Evolutionary conservation across 805 yeast species (phyloP).

Genomic region (Suhomyces xylopsoci): DNA sequence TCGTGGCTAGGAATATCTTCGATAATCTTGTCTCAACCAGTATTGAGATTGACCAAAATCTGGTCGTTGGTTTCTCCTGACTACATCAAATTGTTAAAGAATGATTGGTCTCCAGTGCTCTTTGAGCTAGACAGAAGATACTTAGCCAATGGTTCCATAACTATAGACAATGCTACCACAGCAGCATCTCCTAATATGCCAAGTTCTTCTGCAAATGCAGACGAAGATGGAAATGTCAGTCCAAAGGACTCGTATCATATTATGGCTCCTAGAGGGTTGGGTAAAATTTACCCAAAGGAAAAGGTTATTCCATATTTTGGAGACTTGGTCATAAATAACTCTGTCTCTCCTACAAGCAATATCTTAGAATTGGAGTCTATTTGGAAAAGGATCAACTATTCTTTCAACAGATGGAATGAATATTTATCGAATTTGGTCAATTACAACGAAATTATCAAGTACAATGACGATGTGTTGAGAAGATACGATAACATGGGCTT

Average conservation of each 20-base stretch:
- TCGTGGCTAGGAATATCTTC: slow-evolving; percentile 92
- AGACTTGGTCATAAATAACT: slow-evolving; percentile 61
- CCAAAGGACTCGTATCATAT: slow-evolving; percentile 57
- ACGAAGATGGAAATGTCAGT: slow-evolving; percentile 28
- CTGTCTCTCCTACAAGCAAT: slow-evolving; percentile 18
- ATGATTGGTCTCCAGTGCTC: slow-evolving; percentile 91
- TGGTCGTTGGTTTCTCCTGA: slow-evolving; percentile 72
- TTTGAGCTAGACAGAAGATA: slow-evolving; percentile 82
- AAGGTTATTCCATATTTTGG: slow-evolving; percentile 89
- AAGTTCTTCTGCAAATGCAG: slow-evolving; percentile 3
- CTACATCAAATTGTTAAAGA: slow-evolving; percentile 56
- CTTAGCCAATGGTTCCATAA: slow-evolving; percentile 37
- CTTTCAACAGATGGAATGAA: slow-evolving; percentile 81
- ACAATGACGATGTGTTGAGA: slow-evolving; percentile 39
- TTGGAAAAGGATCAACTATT: slow-evolving; percentile 64
- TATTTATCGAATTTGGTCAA: slow-evolving; percentile 53
- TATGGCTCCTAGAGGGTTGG: slow-evolving; percentile 85
- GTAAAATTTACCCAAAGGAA: slow-evolving; percentile 68
- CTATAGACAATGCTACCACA: slow-evolving; percentile 1
- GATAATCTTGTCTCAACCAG: slow-evolving; percentile 75
- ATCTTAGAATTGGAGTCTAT: slow-evolving; percentile 60
- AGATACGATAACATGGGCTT: slow-evolving; percentile 42
- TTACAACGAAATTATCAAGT: slow-evolving; percentile 36
- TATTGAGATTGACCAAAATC: slow-evolving; percentile 65
- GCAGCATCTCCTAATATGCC: slow-evolving; percentile 10